Conservation (phyloP, 2,329 filamentous ascomycete genomes). For the Paraconiothyrium brasiliense region DNA sequence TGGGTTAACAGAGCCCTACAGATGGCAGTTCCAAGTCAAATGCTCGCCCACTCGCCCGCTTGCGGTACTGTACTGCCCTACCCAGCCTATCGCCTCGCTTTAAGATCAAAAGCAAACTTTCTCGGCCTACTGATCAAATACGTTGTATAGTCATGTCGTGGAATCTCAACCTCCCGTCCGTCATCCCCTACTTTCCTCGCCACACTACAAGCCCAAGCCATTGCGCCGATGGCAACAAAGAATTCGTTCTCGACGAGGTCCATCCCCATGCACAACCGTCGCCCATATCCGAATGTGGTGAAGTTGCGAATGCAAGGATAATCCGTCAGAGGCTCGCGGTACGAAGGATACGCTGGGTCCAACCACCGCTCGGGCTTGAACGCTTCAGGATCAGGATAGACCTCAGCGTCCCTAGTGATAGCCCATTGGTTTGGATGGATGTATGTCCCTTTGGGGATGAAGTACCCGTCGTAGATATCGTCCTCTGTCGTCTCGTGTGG, state of each 20-base stretch:
- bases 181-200: slow-evolving; percentile 4
- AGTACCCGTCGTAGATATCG: no score
- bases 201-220: slow-evolving; percentile 28
- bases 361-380: slow-evolving; percentile 58
- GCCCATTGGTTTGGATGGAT: neutral
- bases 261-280: slow-evolving; percentile 23
- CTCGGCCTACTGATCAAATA: no score
- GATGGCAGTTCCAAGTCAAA: no score
- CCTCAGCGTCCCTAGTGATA: neutral
- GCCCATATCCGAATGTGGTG: slow-evolving; percentile 25
- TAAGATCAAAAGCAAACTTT: no score
- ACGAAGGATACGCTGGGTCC: slow-evolving; percentile 22
- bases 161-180: no score
- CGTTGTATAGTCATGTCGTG: no score
- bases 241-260: slow-evolving; percentile 27
- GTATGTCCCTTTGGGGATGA: no score
- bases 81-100: no score
- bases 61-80: no score
- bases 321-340: slow-evolving; percentile 21
- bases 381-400: neutral
- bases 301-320: slow-evolving; percentile 24
- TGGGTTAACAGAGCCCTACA: no score
- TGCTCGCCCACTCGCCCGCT: no score
- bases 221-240: slow-evolving; percentile 18
- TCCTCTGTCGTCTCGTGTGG: no score